Conservation (phyloP, 2,329 filamentous ascomycete species). For the Penicillium sclerotigenum region DNA sequence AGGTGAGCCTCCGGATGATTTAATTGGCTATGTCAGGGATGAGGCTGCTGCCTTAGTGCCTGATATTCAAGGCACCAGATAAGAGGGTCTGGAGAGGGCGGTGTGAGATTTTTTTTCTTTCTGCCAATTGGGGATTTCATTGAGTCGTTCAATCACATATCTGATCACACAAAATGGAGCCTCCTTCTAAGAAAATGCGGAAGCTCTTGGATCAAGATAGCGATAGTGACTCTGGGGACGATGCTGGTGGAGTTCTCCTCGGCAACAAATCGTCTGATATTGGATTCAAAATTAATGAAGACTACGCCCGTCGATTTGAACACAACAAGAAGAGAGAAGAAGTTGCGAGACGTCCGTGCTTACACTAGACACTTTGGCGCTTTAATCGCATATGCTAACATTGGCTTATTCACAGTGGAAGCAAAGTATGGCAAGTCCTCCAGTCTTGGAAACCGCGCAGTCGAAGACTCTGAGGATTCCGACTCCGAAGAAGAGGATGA, state of each 20-base stretch:
- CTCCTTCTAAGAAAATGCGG: constrained; percentile 41
- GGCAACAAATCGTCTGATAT: constrained; percentile 32
- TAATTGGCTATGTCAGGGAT: constrained; percentile 39
- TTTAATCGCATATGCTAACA: not conserved
- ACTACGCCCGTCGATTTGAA: constrained; percentile 85
- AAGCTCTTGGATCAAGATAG: constrained; percentile 42
- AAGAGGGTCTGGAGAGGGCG: constrained; percentile 13
- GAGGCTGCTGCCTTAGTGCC: constrained; percentile 9
- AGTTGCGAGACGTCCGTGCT: constrained; percentile 52
- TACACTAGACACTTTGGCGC: not conserved
- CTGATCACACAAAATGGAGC: constrained; percentile 35
- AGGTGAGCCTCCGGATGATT: constrained; percentile 23
- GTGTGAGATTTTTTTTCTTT: constrained; percentile 34
- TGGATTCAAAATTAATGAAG: constrained; percentile 78
- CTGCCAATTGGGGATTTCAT: constrained; percentile 23
- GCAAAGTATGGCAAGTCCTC: constrained; percentile 69
- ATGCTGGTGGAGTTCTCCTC: constrained; percentile 41
- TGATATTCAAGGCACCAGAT: constrained; percentile 1
- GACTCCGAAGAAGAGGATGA: constrained; percentile 84
- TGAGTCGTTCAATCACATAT: constrained; percentile 2
- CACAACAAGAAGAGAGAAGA: constrained; percentile 98
- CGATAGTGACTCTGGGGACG: constrained; percentile 39
- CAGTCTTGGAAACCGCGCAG: constrained; percentile 39
- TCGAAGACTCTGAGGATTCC: constrained; percentile 55
- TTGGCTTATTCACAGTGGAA: constrained; percentile 60